These are phyloP conservation scores for Plasmodium vinckei DNA, from an alignment of 169 alveolate genomes.

Conservation along the genomic window DNA sequence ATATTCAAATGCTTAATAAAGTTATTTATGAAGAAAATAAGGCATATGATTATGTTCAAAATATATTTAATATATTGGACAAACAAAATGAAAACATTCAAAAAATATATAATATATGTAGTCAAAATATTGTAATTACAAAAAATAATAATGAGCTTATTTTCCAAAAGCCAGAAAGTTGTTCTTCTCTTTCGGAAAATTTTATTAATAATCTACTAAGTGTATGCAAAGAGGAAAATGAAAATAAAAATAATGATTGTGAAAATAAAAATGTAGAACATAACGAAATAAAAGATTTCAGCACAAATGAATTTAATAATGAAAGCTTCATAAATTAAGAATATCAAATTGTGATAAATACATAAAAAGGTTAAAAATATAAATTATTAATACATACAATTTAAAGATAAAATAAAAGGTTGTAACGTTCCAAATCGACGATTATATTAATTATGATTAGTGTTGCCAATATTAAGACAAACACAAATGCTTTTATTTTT, in stretches of 20 bases:
- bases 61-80: constrained; percentile 27
- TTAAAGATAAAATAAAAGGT: too few species aligned
- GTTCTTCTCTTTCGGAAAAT: constrained; percentile 42
- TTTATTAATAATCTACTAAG: constrained; percentile 44
- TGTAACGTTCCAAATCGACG: too few species aligned
- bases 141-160: constrained; percentile 68
- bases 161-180: constrained; percentile 63
- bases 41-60: constrained; percentile 45
- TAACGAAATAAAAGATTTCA: constrained; percentile 6
- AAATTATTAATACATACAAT: too few species aligned
- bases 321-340: constrained; percentile 8
- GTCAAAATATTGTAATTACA: constrained; percentile 73
- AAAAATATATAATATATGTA: constrained; percentile 64
- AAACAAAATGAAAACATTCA: constrained; percentile 64
- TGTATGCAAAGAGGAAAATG: constrained; percentile 39
- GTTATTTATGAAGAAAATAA: constrained; percentile 60
- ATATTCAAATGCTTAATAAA: constrained; percentile 53
- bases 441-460: too few species aligned
- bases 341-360: neutral
- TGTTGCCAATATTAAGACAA: too few species aligned
- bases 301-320: constrained; percentile 5
- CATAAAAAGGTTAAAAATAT: neutral
- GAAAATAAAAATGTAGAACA: neutral
- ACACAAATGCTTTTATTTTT: too few species aligned
- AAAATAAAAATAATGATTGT: constrained; percentile 3